Base-by-base conservation (phyloP, 1,139 yeast species). In the Lodderomyces oxycetoniae region DNA sequence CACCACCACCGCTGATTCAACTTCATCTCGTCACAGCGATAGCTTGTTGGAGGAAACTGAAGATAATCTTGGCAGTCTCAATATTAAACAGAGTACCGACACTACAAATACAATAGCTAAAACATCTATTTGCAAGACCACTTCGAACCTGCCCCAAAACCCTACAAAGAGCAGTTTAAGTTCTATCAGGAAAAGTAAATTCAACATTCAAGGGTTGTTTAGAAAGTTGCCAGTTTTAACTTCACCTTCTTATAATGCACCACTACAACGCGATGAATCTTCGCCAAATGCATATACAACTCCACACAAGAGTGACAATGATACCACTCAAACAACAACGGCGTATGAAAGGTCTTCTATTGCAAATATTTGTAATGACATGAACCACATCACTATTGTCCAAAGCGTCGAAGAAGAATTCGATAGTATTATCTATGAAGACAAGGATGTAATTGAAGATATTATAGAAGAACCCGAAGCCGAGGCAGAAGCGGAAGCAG, bases 181-280 rank as follows among this genome's bases (percentile, higher is more conserved):
- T n/a, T n/a, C n/a, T n/a, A n/a, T n/a, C n/a, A n/a, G n/a, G 26
- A 40, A 38, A 23, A 33, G 31, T 17, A 41, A 37, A 27, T 39
- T 41, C 25, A 35, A 31, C 10, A 28, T 41, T 9, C 40, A 32
- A 37, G 40, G 41, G 2, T 24, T 41, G 4, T 41, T 41, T 32
- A 41, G 34, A 24, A 41, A 32, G 21, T 19, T 35, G 17, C 37
- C 37, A 8, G 21, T 12, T 13, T 13, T 34, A 14, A 26, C 7
- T 19, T 7, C 22, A 19, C 7, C 22, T 7, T 19, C 22, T 7
- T n/a, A n/a, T 21, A 13, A 5, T 30, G 22, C 32, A 14, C 32
- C 32, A 13, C 21, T 13, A 21, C 32, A 22, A 30, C 19, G 5
- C 15, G 23, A 30, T 8, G 10, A 16, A 23, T 10, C 7, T 16